Evolutionary conservation across 345 rosid genomes (phyloP), one percentile per base, ranked within the genome.

Genomic region (Sonneratia caseolaris): DNA sequence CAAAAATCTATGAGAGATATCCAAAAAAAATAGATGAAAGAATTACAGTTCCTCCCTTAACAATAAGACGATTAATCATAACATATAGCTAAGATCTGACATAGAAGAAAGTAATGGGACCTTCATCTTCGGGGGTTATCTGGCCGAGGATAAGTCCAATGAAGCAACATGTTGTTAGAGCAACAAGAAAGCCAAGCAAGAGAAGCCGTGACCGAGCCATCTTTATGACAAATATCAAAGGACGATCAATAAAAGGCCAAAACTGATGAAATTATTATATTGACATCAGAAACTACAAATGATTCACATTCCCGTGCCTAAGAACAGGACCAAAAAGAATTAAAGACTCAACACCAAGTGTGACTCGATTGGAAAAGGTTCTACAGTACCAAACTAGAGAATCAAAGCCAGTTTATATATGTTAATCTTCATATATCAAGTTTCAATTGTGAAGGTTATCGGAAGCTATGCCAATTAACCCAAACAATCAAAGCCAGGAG

Each of bases 121-220:
- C 7, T 72, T 64, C 74, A 2, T 7, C 36, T 11, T 21, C 47
- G 3, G n/a, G 74, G 38, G 68, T 72, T 7, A 64, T n/a, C 74
- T 72, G 74, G 38, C 69, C 69, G 15, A 18, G 45, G 56, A 56
- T 9, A 38, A 64, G 21, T 1, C 2, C 27, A 64, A 21, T 32
- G 38, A 64, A 19, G 61, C 74, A 72, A 35, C 61, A 64, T 70
- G 72, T 43, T 9, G 49, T 37, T 18, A 64, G 45, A 19, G 37
- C 69, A 72, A 64, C 45, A n/a, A 66, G 59, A n/a, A 64, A 37
- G 65, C 74, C 74, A 1, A 64, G 69, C 69, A 64, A 72, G 32
- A 45, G 59, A 64, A 49, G 21, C 64, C 48, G 62, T 36, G 24
- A 49, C 9, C 74, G 48, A 18, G 11, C 74, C 55, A 72, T 72